A percentile compares a stretch with the other conserved stretches of the same genome.
Conservation (phyloP, 148 eudicot species). For the Chenopodium berlandieri region DNA sequence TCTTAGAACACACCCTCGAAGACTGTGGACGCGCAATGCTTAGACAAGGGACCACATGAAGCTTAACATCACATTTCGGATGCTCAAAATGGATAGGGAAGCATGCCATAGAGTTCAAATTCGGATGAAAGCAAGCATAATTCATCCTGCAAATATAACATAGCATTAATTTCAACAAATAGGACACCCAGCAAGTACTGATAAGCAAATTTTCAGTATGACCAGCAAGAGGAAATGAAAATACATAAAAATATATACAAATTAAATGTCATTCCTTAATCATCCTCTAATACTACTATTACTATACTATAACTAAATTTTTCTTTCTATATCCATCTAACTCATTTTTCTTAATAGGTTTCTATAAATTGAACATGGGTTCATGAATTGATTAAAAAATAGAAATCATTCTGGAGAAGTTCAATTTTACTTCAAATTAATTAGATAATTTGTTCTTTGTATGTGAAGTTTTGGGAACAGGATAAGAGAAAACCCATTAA, state of each 20-base stretch:
- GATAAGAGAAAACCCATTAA: not conserved
- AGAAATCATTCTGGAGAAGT: no score
- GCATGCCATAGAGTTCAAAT: conserved; percentile 27
- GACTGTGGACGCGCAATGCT: conserved; percentile 20
- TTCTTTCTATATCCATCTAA: not conserved
- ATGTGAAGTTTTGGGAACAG: not conserved
- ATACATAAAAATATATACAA: not conserved
- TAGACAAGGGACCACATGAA: conserved; percentile 29
- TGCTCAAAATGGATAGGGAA: conserved; percentile 25
- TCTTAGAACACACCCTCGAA: conserved; percentile 32
- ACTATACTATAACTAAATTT: not conserved
- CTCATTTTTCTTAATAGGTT: not conserved
- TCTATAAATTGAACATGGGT: no score
- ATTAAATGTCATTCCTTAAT: not conserved
- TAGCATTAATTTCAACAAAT: not conserved
- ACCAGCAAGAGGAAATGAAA: no score
- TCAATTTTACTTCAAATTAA: no score
- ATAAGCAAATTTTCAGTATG: not conserved
- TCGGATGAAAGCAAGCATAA: conserved; percentile 27
- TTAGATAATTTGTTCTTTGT: not conserved
- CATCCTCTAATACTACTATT: not conserved
- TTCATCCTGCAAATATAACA: conserved; percentile 38
- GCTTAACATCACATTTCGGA: conserved; percentile 26
- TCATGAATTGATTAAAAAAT: no score
- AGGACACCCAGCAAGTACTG: not conserved